A percentile compares a stretch with the other conserved stretches of the same genome.
Evolutionary conservation across 2,329 filamentous ascomycete genomes (phyloP).

Genomic region (Penicillium sp.): DNA sequence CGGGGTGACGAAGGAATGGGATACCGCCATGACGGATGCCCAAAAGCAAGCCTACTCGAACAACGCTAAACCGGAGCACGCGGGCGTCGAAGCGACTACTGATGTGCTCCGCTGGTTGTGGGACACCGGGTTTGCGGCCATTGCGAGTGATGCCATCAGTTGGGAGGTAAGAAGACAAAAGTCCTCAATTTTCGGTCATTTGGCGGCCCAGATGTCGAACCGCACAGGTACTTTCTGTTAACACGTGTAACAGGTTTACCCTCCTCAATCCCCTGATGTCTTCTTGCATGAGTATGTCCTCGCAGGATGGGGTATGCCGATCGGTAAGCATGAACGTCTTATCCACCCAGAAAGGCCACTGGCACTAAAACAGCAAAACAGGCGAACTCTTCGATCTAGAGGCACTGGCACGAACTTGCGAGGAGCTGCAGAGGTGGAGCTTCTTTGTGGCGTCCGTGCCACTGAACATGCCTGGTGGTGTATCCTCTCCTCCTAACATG

Average conservation of each 20-base stretch:
- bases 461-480: slow-evolving; percentile 54
- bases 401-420: slow-evolving; percentile 41
- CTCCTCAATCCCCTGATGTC: slow-evolving; percentile 42
- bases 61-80: slow-evolving; percentile 46
- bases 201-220: not conserved
- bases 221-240: not conserved
- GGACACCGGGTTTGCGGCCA: slow-evolving; percentile 61
- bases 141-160: slow-evolving; percentile 61
- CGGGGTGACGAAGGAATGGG: slow-evolving; percentile 48
- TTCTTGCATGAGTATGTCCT: slow-evolving; percentile 55
- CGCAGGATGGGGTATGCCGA: slow-evolving; percentile 57
- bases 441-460: slow-evolving; percentile 58
- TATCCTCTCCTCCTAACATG: slow-evolving; percentile 52
- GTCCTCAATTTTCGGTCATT: not conserved
- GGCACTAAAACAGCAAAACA: slow-evolving; percentile 19
- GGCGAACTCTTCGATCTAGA: slow-evolving; percentile 55
- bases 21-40: slow-evolving; percentile 40
- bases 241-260: slow-evolving; percentile 41
- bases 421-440: slow-evolving; percentile 46
- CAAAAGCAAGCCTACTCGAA: slow-evolving; percentile 37
- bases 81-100: slow-evolving; percentile 56
- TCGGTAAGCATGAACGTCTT: slow-evolving; percentile 38
- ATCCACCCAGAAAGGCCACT: not conserved
- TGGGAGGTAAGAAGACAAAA: slow-evolving; percentile 51
- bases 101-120: slow-evolving; percentile 62